Percentiles rank a stretch among this genome's conserved stretches.
Conservation (phyloP, 768 basidiomycete species). For the Xerocomus brunneocitrinus region DNA sequence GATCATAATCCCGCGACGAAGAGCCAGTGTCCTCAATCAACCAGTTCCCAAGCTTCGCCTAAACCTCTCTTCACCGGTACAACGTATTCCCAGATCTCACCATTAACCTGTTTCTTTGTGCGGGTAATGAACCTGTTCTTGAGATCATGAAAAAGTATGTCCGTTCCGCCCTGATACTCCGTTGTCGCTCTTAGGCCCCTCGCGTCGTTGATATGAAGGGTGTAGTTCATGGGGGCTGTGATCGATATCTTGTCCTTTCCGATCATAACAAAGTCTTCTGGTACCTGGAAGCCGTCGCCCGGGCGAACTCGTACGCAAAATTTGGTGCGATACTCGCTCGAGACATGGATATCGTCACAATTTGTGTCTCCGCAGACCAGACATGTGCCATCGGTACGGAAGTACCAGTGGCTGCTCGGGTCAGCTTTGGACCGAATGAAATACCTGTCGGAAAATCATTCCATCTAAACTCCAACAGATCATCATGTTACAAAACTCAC, state of each 20-base stretch:
- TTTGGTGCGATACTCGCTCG: conserved; percentile 1
- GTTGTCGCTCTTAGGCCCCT: neutral
- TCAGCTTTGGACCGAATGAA: conserved; percentile 2
- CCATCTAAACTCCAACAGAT: neutral
- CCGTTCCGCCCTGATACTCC: neutral
- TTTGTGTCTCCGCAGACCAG: conserved; percentile 1
- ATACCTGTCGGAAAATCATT: neutral
- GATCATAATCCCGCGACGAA: too few relatives aligned
- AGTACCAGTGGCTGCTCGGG: conserved; percentile 3
- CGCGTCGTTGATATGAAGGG: neutral
- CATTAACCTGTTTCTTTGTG: neutral
- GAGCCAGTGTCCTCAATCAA: neutral
- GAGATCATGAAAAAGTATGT: neutral
- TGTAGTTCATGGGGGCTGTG: neutral
- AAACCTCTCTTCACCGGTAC: neutral
- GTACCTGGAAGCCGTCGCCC: neutral
- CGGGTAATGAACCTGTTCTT: neutral
- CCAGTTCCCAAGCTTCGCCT: conserved; percentile 4
- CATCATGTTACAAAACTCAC: neutral
- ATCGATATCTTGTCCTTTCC: conserved; percentile 4
- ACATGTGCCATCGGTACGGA: neutral
- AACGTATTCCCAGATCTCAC: neutral
- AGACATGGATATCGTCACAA: conserved; percentile 2
- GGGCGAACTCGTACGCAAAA: neutral
- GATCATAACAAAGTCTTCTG: neutral